phyloP scores from a whole-genome alignment of 306 rosid genomes.

The Oxytropis ochrocephala region DNA sequence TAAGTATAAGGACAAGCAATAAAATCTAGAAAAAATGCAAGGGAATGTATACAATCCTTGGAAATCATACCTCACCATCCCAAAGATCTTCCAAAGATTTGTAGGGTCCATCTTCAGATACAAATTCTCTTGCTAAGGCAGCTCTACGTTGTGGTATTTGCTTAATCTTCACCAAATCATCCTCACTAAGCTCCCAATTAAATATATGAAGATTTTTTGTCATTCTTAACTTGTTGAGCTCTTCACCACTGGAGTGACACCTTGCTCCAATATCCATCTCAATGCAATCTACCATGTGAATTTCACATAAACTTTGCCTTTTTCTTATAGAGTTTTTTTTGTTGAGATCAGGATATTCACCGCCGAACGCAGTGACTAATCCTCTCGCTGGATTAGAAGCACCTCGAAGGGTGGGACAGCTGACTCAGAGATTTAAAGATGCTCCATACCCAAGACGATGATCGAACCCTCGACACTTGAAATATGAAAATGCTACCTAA shows the following conservation, averaged over 20 bases:
- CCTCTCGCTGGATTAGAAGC: too few relatives aligned
- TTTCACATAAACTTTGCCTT: too few relatives aligned
- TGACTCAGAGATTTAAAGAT: too few relatives aligned
- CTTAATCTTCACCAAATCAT: constrained; percentile 27
- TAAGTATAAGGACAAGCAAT: background rate
- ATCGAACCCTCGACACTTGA: too few relatives aligned
- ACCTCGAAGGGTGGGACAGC: too few relatives aligned
- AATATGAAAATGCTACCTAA: too few relatives aligned
- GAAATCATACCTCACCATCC: constrained; percentile 36
- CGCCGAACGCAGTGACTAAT: too few relatives aligned
- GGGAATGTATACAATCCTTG: too few relatives aligned
- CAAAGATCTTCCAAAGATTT: constrained; percentile 38
- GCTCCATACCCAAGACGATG: too few relatives aligned
- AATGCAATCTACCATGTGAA: constrained; percentile 26
- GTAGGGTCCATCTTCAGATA: constrained; percentile 31
- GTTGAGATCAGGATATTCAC: too few relatives aligned
- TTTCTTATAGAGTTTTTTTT: too few relatives aligned
- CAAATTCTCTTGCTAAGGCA: background rate
- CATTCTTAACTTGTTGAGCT: constrained; percentile 47
- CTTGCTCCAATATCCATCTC: constrained; percentile 42
- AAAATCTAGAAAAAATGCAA: too few relatives aligned
- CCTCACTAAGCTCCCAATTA: constrained; percentile 34
- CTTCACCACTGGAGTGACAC: constrained; percentile 28
- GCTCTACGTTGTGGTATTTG: constrained; percentile 34
- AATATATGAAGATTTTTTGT: constrained; percentile 30